phyloP scores from a whole-genome alignment of 2,329 filamentous ascomycete species.

The Calonectria fujianensis region DNA sequence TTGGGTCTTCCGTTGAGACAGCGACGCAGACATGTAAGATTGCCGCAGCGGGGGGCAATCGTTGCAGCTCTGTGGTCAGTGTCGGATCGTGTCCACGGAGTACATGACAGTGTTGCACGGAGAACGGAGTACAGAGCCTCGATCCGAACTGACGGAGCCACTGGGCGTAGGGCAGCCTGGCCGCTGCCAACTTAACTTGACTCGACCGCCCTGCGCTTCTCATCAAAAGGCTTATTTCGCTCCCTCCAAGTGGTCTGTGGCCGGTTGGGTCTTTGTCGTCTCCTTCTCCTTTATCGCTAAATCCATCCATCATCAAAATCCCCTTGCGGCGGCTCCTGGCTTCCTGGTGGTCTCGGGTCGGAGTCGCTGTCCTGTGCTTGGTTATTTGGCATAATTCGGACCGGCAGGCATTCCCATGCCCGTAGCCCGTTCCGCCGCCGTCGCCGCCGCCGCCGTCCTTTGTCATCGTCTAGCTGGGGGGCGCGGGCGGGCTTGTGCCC shows the following conservation, averaged over 20 bases:
- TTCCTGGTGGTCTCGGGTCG: conserved; percentile 45
- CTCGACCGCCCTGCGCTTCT: conserved; percentile 36
- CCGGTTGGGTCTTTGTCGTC: conserved; percentile 22
- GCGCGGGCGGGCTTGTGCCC: conserved; percentile 42
- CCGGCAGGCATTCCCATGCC: conserved; percentile 51
- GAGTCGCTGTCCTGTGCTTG: conserved; percentile 44
- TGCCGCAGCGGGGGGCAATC: conserved; percentile 34
- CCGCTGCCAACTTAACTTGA: conserved; percentile 28
- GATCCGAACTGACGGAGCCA: conserved; percentile 27
- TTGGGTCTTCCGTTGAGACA: conserved; percentile 52
- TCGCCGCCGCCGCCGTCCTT: conserved; percentile 43
- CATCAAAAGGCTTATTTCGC: conserved; percentile 17
- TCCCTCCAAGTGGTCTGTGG: conserved; percentile 38
- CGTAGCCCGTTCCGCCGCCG: conserved; percentile 35
- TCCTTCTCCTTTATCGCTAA: conserved; percentile 32
- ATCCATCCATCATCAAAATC: conserved; percentile 14
- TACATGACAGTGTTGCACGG: conserved; percentile 25
- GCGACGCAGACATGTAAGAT: conserved; percentile 45
- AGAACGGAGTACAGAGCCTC: conserved; percentile 28
- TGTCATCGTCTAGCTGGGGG: conserved; percentile 45
- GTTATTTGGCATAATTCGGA: conserved; percentile 46
- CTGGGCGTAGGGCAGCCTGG: not conserved
- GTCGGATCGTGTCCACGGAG: conserved; percentile 20
- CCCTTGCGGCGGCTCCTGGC: conserved; percentile 27
- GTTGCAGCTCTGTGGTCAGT: not conserved